Conservation (phyloP, 2,329 filamentous ascomycete species). For the Myriosclerotinia curreyana region DNA sequence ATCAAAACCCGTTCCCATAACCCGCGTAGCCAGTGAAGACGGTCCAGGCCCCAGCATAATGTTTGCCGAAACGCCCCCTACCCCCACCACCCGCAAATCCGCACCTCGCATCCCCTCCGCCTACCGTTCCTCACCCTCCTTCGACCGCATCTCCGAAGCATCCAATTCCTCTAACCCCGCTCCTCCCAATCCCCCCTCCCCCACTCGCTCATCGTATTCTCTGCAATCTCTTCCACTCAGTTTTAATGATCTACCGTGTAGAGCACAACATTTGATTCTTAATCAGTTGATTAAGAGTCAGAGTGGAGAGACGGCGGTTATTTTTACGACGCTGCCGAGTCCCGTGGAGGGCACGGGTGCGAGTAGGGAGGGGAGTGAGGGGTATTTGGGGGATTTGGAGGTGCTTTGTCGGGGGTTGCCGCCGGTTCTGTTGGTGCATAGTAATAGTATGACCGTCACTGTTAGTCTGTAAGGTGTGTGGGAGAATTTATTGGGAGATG, state of each 20-base stretch:
- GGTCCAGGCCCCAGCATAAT: slow-evolving; percentile 68
- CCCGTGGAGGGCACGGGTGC: slow-evolving; percentile 46
- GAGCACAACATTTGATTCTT: slow-evolving; percentile 37
- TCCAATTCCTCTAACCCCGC: slow-evolving; percentile 42
- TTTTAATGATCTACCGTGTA: slow-evolving; percentile 28
- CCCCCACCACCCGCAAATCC: slow-evolving; percentile 30
- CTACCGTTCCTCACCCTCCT: slow-evolving; percentile 29
- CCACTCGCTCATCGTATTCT: slow-evolving; percentile 32
- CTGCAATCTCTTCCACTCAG: slow-evolving; percentile 34
- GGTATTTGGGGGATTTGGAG: slow-evolving; percentile 34
- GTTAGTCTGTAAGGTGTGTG: slow-evolving; percentile 19
- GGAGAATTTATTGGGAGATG: too few species aligned
- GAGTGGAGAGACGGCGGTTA: slow-evolving; percentile 38
- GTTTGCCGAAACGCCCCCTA: slow-evolving; percentile 43
- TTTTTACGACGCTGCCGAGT: slow-evolving; percentile 77
- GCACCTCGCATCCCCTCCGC: slow-evolving; percentile 33
- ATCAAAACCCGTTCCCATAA: slow-evolving; percentile 28
- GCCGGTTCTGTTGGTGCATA: slow-evolving; percentile 28
- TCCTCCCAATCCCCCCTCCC: slow-evolving; percentile 33
- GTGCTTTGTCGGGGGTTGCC: slow-evolving; percentile 31
- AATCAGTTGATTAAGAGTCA: slow-evolving; percentile 37
- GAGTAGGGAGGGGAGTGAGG: slow-evolving; percentile 31
- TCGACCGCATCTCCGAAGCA: slow-evolving; percentile 50
- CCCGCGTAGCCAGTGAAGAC: slow-evolving; percentile 57
- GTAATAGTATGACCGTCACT: slow-evolving; percentile 32